Conservation (phyloP, 106 monocot species). For the Dendrobium officinale region DNA sequence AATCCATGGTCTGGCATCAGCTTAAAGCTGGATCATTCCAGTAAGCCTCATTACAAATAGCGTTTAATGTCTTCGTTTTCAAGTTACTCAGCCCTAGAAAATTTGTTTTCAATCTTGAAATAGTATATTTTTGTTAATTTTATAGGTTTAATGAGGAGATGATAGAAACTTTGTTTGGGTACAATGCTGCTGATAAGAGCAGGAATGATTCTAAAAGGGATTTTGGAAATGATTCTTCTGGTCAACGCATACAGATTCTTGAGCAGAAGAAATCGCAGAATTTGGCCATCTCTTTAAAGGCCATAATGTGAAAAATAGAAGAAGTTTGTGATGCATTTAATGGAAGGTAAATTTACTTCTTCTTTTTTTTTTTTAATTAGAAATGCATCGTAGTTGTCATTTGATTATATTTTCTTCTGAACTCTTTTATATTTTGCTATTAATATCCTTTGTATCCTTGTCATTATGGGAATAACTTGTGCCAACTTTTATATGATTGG, state of each 20-base stretch:
- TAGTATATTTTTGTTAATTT: background rate
- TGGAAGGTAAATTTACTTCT: constrained; percentile 38
- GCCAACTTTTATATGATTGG: background rate
- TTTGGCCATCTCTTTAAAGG: constrained; percentile 53
- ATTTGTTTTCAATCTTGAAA: background rate
- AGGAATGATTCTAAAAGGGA: constrained; percentile 24
- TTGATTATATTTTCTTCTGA: background rate
- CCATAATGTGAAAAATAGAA: constrained; percentile 35
- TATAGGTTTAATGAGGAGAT: constrained; percentile 58
- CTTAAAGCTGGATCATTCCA: constrained; percentile 67
- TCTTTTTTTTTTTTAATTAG: too few relatives aligned
- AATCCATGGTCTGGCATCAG: constrained; percentile 75
- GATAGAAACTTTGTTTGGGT: constrained; percentile 63
- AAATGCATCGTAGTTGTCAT: background rate
- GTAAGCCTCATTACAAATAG: constrained; percentile 24
- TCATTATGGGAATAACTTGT: background rate
- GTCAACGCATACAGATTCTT: constrained; percentile 39
- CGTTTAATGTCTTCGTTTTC: background rate
- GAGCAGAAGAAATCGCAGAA: constrained; percentile 57
- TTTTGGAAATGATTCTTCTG: constrained; percentile 18
- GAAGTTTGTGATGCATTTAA: constrained; percentile 53
- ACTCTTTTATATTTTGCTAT: background rate
- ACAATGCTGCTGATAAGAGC: constrained; percentile 25
- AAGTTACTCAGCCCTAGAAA: background rate
- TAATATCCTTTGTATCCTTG: background rate